Evolutionary conservation across 1,139 yeast genomes (phyloP).

Genomic region (Oligophagozyma castellii): DNA sequence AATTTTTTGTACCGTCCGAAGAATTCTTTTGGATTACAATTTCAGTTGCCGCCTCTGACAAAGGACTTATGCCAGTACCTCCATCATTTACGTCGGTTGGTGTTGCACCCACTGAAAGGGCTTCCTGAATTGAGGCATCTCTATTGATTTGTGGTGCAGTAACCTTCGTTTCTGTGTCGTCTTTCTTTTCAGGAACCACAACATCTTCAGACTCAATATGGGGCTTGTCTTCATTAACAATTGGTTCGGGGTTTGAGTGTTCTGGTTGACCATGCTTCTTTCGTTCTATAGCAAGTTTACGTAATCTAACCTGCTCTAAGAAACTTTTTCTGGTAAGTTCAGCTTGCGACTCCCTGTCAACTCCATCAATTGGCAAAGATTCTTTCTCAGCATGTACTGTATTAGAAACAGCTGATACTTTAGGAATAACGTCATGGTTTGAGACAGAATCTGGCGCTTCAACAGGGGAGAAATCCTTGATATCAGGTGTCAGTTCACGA

Average conservation of each 20-base stretch:
- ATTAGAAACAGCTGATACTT: neutral
- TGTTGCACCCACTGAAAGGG: neutral
- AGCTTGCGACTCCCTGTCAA: conserved; percentile 3
- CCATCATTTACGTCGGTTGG: conserved; percentile 1
- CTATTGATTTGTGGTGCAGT: conserved; percentile 10
- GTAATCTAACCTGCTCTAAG: conserved; percentile 15
- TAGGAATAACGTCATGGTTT: conserved; percentile 4
- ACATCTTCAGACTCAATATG: neutral
- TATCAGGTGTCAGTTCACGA: neutral
- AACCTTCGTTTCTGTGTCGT: conserved; percentile 4
- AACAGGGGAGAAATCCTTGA: conserved; percentile 1
- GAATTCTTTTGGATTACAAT: conserved; percentile 5
- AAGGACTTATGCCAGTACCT: conserved; percentile 4
- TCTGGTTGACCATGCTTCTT: conserved; percentile 9
- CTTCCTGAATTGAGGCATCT: neutral
- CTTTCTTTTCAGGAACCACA: conserved; percentile 1
- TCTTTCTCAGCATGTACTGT: neutral
- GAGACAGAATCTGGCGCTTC: conserved; percentile 5
- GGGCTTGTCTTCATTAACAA: neutral
- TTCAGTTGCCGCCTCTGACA: conserved; percentile 5
- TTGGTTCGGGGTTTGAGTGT: neutral
- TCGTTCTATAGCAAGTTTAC: conserved; percentile 16
- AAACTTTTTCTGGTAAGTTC: conserved; percentile 12
- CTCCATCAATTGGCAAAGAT: neutral
- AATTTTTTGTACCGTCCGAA: neutral